phyloP scores from a whole-genome alignment of 2,329 filamentous ascomycete species.

The Penicillium aurantiogriseum region DNA sequence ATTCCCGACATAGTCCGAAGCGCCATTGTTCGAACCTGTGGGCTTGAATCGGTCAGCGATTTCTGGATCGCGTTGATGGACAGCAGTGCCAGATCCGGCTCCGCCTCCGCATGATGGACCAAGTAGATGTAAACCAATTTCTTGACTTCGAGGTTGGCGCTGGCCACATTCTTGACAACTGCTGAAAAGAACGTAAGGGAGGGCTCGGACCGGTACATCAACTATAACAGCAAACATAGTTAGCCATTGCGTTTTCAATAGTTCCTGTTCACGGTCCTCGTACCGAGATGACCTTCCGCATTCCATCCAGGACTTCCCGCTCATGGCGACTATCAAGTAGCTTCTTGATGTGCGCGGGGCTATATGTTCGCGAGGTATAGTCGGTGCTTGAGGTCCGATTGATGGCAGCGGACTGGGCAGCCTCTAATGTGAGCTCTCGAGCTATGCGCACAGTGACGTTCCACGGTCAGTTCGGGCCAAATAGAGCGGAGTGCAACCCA shows the following conservation, averaged over 20 bases:
- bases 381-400: conserved; percentile 53
- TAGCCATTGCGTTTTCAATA: conserved; percentile 10
- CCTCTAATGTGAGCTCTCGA: conserved; percentile 95
- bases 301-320: conserved; percentile 84
- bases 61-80: conserved; percentile 99
- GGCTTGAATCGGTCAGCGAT: conserved; percentile 87
- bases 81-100: conserved; percentile 89
- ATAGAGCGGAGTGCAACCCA: background rate
- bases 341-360: conserved; percentile 86
- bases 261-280: conserved; percentile 10
- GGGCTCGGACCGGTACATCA: conserved; percentile 90
- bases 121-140: conserved; percentile 99
- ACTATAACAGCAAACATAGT: conserved; percentile 53
- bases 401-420: conserved; percentile 78
- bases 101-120: conserved; percentile 91
- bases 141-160: conserved; percentile 89
- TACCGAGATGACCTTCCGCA: conserved; percentile 86
- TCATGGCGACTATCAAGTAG: conserved; percentile 92
- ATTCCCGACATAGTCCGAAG: conserved; percentile 97
- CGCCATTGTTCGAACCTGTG: conserved; percentile 85
- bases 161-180: conserved; percentile 96
- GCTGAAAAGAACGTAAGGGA: conserved; percentile 95
- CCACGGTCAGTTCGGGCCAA: conserved; percentile 17
- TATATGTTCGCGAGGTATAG: conserved; percentile 63
- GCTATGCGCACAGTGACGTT: conserved; percentile 54